Evolutionary conservation across 169 alveolate genomes (phyloP).

Genomic region (Hammondia hammondi): DNA sequence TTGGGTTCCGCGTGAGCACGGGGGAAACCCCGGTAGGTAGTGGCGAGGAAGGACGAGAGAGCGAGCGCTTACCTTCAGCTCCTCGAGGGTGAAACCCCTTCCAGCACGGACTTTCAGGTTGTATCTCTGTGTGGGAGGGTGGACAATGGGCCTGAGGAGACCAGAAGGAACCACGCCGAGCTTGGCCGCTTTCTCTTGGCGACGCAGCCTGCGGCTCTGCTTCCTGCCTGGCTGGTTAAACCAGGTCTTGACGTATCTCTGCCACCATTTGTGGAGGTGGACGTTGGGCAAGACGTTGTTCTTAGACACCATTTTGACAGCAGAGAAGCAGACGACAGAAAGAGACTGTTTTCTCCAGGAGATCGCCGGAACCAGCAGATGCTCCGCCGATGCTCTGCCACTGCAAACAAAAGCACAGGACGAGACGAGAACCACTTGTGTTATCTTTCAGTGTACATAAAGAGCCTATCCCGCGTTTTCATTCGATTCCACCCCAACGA

Average conservation of each 20-base stretch:
- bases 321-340: neutral
- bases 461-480: no score
- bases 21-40: no score
- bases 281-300: conserved; percentile 97
- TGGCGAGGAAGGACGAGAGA: no score
- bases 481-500: no score
- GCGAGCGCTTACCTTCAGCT: conserved; percentile 87
- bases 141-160: conserved; percentile 94
- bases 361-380: neutral
- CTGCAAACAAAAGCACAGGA: neutral
- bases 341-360: neutral
- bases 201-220: conserved; percentile 90
- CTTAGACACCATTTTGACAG: conserved; percentile 88
- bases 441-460: no score
- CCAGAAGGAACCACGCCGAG: conserved; percentile 89
- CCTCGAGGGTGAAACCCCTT: conserved; percentile 98
- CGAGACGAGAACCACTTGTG: no score
- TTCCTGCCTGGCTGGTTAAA: conserved; percentile 97
- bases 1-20: no score
- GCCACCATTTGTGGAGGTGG: conserved; percentile 97
- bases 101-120: conserved; percentile 96
- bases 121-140: conserved; percentile 96
- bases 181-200: conserved; percentile 91
- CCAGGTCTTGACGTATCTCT: conserved; percentile 96
- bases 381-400: neutral